These are phyloP conservation scores for Astrocystis sublimbata DNA, from an alignment of 495 filamentous ascomycete species.

Conservation along the genomic window DNA sequence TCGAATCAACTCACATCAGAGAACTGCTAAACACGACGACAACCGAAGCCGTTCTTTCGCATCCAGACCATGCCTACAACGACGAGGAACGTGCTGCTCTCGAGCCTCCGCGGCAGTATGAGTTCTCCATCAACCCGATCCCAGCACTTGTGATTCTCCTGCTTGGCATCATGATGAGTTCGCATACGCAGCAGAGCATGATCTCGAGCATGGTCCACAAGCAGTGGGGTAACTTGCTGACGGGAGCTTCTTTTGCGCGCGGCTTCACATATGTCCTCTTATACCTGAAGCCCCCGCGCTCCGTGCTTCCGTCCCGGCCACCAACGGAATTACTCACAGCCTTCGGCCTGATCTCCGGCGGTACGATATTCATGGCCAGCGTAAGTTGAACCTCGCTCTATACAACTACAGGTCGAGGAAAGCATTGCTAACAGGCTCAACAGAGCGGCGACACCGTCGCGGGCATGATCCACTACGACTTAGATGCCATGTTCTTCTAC, in stretches of 20 bases:
- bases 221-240: conserved; percentile 88
- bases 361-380: conserved; percentile 91
- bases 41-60: conserved; percentile 37
- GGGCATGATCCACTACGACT: conserved; percentile 71
- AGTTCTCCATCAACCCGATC: conserved; percentile 83
- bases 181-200: conserved; percentile 83
- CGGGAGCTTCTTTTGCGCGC: conserved; percentile 76
- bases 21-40: conserved; percentile 69
- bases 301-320: conserved; percentile 82
- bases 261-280: conserved; percentile 76
- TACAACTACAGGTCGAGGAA: neutral
- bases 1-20: conserved; percentile 75
- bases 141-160: conserved; percentile 83
- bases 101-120: conserved; percentile 64
- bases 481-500: conserved; percentile 89
- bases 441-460: conserved; percentile 71
- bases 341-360: conserved; percentile 86
- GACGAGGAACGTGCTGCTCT: conserved; percentile 53
- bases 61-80: conserved; percentile 33
- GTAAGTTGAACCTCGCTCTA: conserved; percentile 49
- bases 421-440: conserved; percentile 7
- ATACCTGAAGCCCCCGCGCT: conserved; percentile 80
- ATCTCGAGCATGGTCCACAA: conserved; percentile 90
- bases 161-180: conserved; percentile 91
- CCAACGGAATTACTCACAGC: conserved; percentile 83